Base-by-base conservation (phyloP, 306 rosid genomes). In the Casuarina glauca region DNA sequence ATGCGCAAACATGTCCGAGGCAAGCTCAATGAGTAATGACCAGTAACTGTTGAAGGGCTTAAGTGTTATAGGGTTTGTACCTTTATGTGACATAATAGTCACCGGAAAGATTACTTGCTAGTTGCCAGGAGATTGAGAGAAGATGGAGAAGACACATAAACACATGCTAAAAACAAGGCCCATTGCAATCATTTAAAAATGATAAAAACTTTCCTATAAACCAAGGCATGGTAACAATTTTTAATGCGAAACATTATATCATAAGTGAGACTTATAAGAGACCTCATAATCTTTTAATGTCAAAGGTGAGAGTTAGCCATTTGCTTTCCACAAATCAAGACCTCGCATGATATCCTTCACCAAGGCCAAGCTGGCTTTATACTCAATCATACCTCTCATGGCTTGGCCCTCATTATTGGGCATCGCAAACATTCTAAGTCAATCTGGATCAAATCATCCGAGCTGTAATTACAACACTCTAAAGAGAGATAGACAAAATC, bases 401-500 rank as follows among this genome's bases (percentile, higher is more conserved):
- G 76, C 79, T 80, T 81, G 76, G 80, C 78, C 79, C 71, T 81
- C 77, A 60, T 78, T 48, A 43, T n/a, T 1, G 70, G 73, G 74
- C 74, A 71, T 63, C 73, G 66, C 5, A 81, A 81, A 12, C 51
- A 69, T 68, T 82, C 76, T 48, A 88, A 79, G 75, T 58, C 79
- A 48, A 77, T 77, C 19, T 75, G 89, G 79, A 90, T 82, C 79
- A 91, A 81, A 77, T 94, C 90, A 68, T 84, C 88, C 69, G 91
- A 86, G 84, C 79, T 91, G 80, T 91, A 94, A 20, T 81, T 76
- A 76, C 98, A 91, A 43, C 93, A 90, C 83, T 94, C 97, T 51
- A 94, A 68, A 45, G 97, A 84, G 74, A 94, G 86, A 80, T 91
- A 94, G 48, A 91, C 83, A 86, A 94, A 94, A 89, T 94, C 94